These are phyloP conservation scores for Tuber umbilicatum DNA, from an alignment of 495 filamentous ascomycete genomes.

Conservation along the genomic window DNA sequence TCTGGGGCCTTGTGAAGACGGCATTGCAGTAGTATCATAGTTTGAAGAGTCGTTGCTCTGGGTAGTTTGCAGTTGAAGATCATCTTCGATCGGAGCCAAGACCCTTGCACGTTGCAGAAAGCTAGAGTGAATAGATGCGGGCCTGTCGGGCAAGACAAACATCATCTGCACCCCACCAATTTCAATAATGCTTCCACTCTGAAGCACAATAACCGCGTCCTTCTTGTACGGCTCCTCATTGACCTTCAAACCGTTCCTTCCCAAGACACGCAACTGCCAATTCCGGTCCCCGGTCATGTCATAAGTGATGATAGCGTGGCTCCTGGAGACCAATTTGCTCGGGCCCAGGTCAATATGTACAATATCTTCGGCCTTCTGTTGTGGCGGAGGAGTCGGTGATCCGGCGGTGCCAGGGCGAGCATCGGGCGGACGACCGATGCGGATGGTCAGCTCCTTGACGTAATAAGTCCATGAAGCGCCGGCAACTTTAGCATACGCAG, in stretches of 20 bases:
- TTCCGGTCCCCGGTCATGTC: conserved; percentile 55
- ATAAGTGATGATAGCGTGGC: conserved; percentile 81
- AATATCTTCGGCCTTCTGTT: conserved; percentile 38
- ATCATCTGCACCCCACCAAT: conserved; percentile 94
- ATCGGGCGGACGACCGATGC: conserved; percentile 77
- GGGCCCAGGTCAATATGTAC: conserved; percentile 92
- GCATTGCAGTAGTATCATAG: conserved; percentile 27
- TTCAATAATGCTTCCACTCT: conserved; percentile 81
- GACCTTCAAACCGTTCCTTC: conserved; percentile 80
- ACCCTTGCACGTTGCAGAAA: conserved; percentile 51
- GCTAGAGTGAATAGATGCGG: conserved; percentile 51
- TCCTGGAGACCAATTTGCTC: conserved; percentile 80
- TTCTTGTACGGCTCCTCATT: conserved; percentile 63
- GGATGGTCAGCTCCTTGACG: conserved; percentile 68
- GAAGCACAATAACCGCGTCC: conserved; percentile 57
- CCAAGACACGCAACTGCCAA: conserved; percentile 81
- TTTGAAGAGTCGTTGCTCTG: conserved; percentile 32
- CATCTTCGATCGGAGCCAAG: conserved; percentile 42
- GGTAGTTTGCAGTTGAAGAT: conserved; percentile 43
- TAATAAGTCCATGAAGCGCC: conserved; percentile 93
- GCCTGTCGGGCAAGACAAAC: conserved; percentile 73
- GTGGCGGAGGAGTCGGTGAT: conserved; percentile 39
- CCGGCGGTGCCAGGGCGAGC: conserved; percentile 34
- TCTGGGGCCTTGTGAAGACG: conserved; percentile 28
- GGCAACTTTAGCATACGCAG: conserved; percentile 89